A percentile compares a stretch with the other conserved stretches of the same genome.
phyloP scores from a whole-genome alignment of 1,284 basidiomycete species.

The Ustilago bromivora region DNA sequence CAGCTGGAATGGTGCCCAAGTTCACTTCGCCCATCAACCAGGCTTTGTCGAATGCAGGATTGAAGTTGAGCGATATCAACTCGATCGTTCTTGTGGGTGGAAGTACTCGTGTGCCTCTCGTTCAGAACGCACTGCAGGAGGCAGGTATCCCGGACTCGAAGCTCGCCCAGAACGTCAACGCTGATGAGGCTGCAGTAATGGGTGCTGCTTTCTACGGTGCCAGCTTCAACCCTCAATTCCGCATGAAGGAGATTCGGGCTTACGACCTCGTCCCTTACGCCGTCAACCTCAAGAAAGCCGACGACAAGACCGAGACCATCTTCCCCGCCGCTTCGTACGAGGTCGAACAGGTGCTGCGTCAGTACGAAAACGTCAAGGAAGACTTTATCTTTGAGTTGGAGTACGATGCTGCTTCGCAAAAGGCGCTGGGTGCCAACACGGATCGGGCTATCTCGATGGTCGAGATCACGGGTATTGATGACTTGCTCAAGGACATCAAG shows the following conservation, averaged over 20 bases:
- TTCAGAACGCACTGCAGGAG: constrained; percentile 76
- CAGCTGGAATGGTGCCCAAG: constrained; percentile 40
- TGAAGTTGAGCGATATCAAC: constrained; percentile 80
- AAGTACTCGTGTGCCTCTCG: constrained; percentile 87
- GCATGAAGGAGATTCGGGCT: constrained; percentile 92
- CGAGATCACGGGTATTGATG: constrained; percentile 57
- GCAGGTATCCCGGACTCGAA: constrained; percentile 65
- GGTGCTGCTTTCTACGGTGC: constrained; percentile 93
- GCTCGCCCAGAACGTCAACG: constrained; percentile 84
- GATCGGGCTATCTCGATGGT: constrained; percentile 49
- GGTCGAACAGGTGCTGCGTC: constrained; percentile 30
- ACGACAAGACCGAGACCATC: constrained; percentile 50
- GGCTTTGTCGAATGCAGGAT: constrained; percentile 78
- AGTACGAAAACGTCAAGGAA: constrained; percentile 51
- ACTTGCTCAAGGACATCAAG: constrained; percentile 56
- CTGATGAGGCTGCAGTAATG: constrained; percentile 94
- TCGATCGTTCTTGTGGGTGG: constrained; percentile 94
- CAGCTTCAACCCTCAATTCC: constrained; percentile 87
- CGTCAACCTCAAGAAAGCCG: constrained; percentile 53
- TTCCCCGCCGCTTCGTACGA: constrained; percentile 59
- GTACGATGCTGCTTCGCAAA: constrained; percentile 46
- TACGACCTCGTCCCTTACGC: constrained; percentile 73
- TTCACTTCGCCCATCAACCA: constrained; percentile 74
- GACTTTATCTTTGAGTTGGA: constrained; percentile 62
- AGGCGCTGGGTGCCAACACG: constrained; percentile 33